Conservation (phyloP, 2,329 filamentous ascomycete species). For the Ascochyta lentis region DNA sequence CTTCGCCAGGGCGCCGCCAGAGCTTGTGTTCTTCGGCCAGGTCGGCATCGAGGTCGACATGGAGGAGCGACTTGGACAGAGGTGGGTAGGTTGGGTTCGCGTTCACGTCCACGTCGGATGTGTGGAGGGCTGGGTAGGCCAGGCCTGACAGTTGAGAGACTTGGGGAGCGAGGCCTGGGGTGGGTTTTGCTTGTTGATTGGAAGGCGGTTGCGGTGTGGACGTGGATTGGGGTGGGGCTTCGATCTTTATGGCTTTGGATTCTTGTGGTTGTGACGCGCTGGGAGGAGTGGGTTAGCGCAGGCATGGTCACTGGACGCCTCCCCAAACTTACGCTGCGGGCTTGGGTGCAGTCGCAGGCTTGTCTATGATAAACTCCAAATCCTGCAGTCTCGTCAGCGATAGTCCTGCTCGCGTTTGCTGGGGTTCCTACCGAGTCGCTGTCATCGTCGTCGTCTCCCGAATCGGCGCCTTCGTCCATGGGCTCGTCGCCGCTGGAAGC, state of each 20-base stretch:
- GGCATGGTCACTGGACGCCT: background rate
- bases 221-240: constrained; percentile 39
- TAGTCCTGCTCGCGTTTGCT: constrained; percentile 12
- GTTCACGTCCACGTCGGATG: constrained; percentile 85
- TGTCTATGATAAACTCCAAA: constrained; percentile 61
- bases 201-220: constrained; percentile 25
- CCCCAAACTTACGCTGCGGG: constrained; percentile 38
- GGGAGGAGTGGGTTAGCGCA: constrained; percentile 25
- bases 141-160: constrained; percentile 37
- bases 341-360: constrained; percentile 51
- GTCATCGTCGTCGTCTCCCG: constrained; percentile 55
- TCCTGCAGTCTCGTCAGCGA: constrained; percentile 50
- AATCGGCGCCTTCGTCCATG: constrained; percentile 54
- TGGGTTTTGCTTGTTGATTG: constrained; percentile 16
- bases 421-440: constrained; percentile 50
- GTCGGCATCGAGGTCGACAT: constrained; percentile 60
- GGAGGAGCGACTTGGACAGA: constrained; percentile 74
- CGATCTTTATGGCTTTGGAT: constrained; percentile 49
- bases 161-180: constrained; percentile 32
- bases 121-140: constrained; percentile 68
- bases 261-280: constrained; percentile 36
- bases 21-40: constrained; percentile 79
- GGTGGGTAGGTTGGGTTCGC: constrained; percentile 78
- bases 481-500: constrained; percentile 51
- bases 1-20: constrained; percentile 92